Evolutionary conservation across 176 grass and related monocot species (phyloP).

Genomic region (Oryza meyeriana): DNA sequence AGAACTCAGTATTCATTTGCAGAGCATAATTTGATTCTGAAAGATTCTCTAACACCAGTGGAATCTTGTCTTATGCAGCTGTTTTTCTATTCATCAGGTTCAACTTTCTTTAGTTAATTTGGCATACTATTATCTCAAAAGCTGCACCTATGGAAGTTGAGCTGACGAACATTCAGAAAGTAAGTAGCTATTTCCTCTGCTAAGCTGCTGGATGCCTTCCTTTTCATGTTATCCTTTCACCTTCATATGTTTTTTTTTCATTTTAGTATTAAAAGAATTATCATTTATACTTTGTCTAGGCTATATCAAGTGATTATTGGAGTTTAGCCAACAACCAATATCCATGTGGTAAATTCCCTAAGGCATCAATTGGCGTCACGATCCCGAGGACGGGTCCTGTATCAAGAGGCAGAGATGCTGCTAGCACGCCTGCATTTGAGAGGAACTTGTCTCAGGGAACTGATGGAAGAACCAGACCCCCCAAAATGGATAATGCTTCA

Average conservation of each 20-base stretch:
- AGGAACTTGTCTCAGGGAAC: constrained; percentile 45
- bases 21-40: constrained; percentile 16
- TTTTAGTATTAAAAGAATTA: constrained; percentile 19
- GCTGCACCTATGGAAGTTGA: constrained; percentile 55
- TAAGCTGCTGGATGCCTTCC: constrained; percentile 21
- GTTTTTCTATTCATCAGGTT: constrained; percentile 36
- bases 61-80: constrained; percentile 9
- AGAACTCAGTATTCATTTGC: background rate
- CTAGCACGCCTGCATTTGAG: constrained; percentile 25
- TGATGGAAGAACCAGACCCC: constrained; percentile 38
- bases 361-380: constrained; percentile 73
- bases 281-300: constrained; percentile 38
- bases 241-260: constrained; percentile 12
- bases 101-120: constrained; percentile 17
- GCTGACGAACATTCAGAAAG: constrained; percentile 42
- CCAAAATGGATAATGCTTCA: constrained; percentile 33
- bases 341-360: constrained; percentile 66
- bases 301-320: constrained; percentile 46
- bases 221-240: constrained; percentile 14
- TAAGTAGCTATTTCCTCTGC: constrained; percentile 41
- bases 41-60: constrained; percentile 16
- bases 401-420: constrained; percentile 27
- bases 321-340: constrained; percentile 64
- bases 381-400: constrained; percentile 44
- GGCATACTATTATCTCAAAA: constrained; percentile 27